phyloP scores from a whole-genome alignment of 2,329 filamentous ascomycete species.

The Aureobasidium sp. region DNA sequence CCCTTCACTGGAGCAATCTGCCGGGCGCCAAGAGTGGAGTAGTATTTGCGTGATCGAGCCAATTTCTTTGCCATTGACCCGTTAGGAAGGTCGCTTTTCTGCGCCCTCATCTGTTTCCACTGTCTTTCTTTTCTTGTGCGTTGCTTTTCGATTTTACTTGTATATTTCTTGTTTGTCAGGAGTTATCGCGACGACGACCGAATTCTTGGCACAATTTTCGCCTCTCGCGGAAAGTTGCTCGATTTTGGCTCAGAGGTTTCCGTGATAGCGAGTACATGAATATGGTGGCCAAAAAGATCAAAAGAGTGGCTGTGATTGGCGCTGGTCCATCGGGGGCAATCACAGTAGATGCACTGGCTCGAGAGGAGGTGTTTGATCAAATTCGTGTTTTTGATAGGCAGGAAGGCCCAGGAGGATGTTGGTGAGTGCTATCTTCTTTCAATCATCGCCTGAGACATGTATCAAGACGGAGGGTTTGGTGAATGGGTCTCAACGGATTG shows the following conservation, averaged over 20 bases:
- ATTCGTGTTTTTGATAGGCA: conserved; percentile 58
- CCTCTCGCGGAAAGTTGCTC: background rate
- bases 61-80: conserved; percentile 1
- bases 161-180: background rate
- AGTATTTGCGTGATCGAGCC: conserved; percentile 5
- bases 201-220: background rate
- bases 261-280: background rate
- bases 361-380: conserved; percentile 52
- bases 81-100: background rate
- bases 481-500: background rate
- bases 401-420: conserved; percentile 54
- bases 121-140: background rate
- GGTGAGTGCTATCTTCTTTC: conserved; percentile 36
- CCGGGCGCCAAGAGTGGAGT: background rate
- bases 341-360: conserved; percentile 51
- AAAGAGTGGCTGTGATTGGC: conserved; percentile 53
- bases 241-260: background rate
- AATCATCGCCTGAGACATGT: background rate
- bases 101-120: background rate
- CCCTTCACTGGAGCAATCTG: background rate
- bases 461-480: too few relatives aligned
- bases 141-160: background rate
- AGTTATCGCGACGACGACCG: background rate
- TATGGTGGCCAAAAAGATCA: background rate
- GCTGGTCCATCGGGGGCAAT: conserved; percentile 56